A percentile compares a stretch with the other conserved stretches of the same genome.
Evolutionary conservation across 192 early-diverging fungal species (phyloP).

Genomic region (Pilobolus umbonatus): DNA sequence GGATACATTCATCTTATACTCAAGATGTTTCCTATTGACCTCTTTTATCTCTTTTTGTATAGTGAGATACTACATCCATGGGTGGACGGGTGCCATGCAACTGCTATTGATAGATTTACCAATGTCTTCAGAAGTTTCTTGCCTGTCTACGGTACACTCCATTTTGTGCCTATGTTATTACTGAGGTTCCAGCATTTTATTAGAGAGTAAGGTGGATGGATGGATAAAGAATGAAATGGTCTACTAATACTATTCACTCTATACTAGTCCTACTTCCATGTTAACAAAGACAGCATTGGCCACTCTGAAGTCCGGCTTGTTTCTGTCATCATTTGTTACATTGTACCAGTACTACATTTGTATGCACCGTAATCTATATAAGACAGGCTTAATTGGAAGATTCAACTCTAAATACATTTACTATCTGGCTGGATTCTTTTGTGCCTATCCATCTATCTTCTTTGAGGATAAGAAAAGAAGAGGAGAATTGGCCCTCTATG

Average conservation of each 20-base stretch:
- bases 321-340: constrained; percentile 59
- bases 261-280: constrained; percentile 46
- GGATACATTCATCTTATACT: background rate
- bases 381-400: constrained; percentile 25
- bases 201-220: constrained; percentile 45
- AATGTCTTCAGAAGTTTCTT: constrained; percentile 51
- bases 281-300: constrained; percentile 41
- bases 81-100: constrained; percentile 42
- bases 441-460: constrained; percentile 56
- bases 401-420: constrained; percentile 58
- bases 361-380: constrained; percentile 53
- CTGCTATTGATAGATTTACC: constrained; percentile 42
- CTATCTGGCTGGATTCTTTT: constrained; percentile 57
- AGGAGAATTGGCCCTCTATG: constrained; percentile 73
- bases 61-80: constrained; percentile 51
- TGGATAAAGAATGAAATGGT: background rate
- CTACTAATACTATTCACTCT: background rate
- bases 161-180: constrained; percentile 68
- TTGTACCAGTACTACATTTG: constrained; percentile 71
- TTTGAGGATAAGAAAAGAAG: constrained; percentile 64
- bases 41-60: constrained; percentile 4
- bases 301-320: constrained; percentile 58
- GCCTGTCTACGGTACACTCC: constrained; percentile 65
- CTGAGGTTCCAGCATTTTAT: constrained; percentile 53
- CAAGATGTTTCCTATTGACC: background rate